phyloP scores from a whole-genome alignment of 1,139 yeast genomes.

The Hanseniaspora gamundiae region DNA sequence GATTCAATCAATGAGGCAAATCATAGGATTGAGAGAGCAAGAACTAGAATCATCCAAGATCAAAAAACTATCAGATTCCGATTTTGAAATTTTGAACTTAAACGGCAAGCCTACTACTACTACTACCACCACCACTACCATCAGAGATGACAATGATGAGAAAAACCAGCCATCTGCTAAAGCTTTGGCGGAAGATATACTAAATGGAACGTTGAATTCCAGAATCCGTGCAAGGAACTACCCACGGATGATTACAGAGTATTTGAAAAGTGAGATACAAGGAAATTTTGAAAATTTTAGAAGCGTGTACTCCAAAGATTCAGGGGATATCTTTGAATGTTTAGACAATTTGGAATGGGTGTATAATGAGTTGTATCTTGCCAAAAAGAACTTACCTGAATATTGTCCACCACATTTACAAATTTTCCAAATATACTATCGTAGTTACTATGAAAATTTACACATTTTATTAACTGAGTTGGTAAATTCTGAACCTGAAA shows the following conservation, averaged over 20 bases:
- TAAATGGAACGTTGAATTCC: slow-evolving; percentile 27
- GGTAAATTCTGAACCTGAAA: slow-evolving; percentile 63
- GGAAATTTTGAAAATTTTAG: slow-evolving; percentile 57
- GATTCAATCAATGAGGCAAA: slow-evolving; percentile 37
- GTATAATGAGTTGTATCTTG: slow-evolving; percentile 63
- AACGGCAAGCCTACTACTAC: too few relatives aligned
- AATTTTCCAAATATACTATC: slow-evolving; percentile 48
- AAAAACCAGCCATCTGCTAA: slow-evolving; percentile 15
- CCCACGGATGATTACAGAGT: slow-evolving; percentile 48
- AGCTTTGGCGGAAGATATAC: slow-evolving; percentile 25
- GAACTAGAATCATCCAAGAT: slow-evolving; percentile 9
- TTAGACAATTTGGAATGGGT: slow-evolving; percentile 73
- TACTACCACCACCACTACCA: background rate
- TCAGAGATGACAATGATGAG: background rate
- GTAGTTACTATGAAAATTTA: slow-evolving; percentile 56
- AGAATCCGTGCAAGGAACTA: slow-evolving; percentile 50
- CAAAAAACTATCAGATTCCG: background rate
- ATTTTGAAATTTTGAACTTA: slow-evolving; percentile 2
- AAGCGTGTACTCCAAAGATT: slow-evolving; percentile 39
- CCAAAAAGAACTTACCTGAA: slow-evolving; percentile 43
- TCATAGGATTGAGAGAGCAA: slow-evolving; percentile 29
- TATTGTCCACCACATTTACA: slow-evolving; percentile 66
- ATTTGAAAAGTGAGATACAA: slow-evolving; percentile 46
- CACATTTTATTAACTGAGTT: slow-evolving; percentile 53
- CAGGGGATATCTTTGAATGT: slow-evolving; percentile 40